Evolutionary conservation across 2,329 filamentous ascomycete genomes (phyloP), one percentile per base, ranked within the genome.

Genomic region (Calonectria pseudoreteaudii): DNA sequence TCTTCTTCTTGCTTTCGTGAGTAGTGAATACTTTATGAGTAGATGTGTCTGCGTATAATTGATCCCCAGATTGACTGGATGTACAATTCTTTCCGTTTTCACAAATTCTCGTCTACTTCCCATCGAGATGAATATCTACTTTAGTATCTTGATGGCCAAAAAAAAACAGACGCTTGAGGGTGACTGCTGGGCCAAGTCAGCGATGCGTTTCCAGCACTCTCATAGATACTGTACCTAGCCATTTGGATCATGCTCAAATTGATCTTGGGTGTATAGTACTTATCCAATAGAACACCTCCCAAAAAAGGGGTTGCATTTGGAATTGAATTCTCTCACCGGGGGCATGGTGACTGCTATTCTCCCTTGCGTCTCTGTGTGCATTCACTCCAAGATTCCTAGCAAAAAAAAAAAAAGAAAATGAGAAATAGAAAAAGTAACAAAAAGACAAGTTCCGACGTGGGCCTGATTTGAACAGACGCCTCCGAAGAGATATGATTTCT

Each of bases 401-500:
- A 47, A 47, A 47, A 47, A 47, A 47, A 47, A 47, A n/a, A 47
- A 9, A 16, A 60, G 38, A 1, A 16, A 3, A 11, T n/a, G 10
- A 11, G n/a, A 60, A 60, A n/a, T n/a, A n/a, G n/a, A n/a, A n/a
- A n/a, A n/a, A n/a, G n/a, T n/a, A n/a, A n/a, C n/a, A 56, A 60
- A 60, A 34, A 60, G 16, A 60, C 2, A 16, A 18, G 31, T 14
- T 38, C 26, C 56, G 56, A 60, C 56, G 56, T 60, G 56, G 56
- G 56, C 56, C 56, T 60, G 56, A 60, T 60, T 56, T 56, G 52
- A 56, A 56, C 52, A 56, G 52, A 56, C 52, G 52, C 52, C 52
- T 56, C 52, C 52, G 56, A 60, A 60, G 56, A 60, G 56, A 60
- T 60, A 60, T 60, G 56, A 60, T 60, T 60, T 60, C 56, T 60